These are phyloP conservation scores for Fomitopsis schrenkii DNA, from an alignment of 1,284 basidiomycete genomes.

Conservation along the genomic window DNA sequence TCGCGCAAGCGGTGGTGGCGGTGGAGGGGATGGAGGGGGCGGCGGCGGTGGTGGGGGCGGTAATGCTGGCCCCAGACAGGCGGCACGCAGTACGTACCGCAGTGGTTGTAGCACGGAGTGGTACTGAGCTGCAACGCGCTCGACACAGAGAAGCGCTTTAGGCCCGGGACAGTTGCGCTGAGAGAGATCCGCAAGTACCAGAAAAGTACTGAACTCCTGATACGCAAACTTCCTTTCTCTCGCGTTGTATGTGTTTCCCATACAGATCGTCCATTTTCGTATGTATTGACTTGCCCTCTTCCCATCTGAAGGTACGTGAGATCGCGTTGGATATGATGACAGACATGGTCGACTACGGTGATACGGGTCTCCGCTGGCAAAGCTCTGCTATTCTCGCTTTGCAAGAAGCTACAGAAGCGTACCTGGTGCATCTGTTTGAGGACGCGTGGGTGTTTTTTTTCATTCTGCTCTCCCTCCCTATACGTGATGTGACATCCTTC, in stretches of 20 bases:
- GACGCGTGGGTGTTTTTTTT: slow-evolving; percentile 69
- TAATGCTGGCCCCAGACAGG: slow-evolving; percentile 9
- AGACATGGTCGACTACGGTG: slow-evolving; percentile 57
- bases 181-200: slow-evolving; percentile 93
- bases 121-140: neutral
- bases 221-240: slow-evolving; percentile 88
- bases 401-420: slow-evolving; percentile 95
- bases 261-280: too few species aligned
- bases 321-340: slow-evolving; percentile 86
- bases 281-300: neutral
- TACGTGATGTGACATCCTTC: neutral
- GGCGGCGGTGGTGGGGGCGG: slow-evolving; percentile 3
- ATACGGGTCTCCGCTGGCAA: slow-evolving; percentile 82
- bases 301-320: slow-evolving; percentile 73
- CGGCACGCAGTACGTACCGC: slow-evolving; percentile 15
- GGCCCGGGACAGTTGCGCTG: slow-evolving; percentile 86
- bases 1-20: slow-evolving; percentile 11
- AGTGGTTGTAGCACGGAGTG: neutral
- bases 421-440: slow-evolving; percentile 91
- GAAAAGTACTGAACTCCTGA: slow-evolving; percentile 84
- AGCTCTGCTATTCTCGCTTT: slow-evolving; percentile 85
- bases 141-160: slow-evolving; percentile 53
- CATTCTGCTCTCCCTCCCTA: neutral
- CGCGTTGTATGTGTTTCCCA: slow-evolving; percentile 64
- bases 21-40: slow-evolving; percentile 11